Percentiles rank a stretch among this genome's conserved stretches.
Evolutionary conservation across 179 eudicot genomes (phyloP).

Genomic region (Silene noctiflora): DNA sequence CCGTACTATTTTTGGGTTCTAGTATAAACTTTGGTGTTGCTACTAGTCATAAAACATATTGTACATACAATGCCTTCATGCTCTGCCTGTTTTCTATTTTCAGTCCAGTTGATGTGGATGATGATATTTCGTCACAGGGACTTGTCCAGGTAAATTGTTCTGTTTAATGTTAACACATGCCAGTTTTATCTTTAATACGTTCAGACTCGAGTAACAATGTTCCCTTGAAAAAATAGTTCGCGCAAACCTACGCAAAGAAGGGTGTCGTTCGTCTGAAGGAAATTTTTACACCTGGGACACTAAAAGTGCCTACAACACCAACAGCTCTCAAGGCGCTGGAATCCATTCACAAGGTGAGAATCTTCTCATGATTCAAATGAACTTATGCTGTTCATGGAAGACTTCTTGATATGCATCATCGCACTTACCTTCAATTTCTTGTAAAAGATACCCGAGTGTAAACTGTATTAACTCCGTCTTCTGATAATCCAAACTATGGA

Average conservation of each 20-base stretch:
- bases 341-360: constrained; percentile 84
- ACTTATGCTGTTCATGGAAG: not conserved
- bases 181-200: not conserved
- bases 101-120: constrained; percentile 91
- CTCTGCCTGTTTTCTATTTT: constrained; percentile 23
- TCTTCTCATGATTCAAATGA: constrained; percentile 1
- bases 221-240: constrained; percentile 52
- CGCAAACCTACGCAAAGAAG: constrained; percentile 66
- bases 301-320: constrained; percentile 74
- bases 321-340: constrained; percentile 78
- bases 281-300: constrained; percentile 87
- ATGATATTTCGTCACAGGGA: constrained; percentile 88
- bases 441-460: too few species aligned
- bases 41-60: not conserved
- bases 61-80: not conserved
- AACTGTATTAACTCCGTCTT: too few species aligned
- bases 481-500: too few species aligned
- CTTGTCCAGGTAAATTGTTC: constrained; percentile 62
- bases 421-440: too few species aligned
- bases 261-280: constrained; percentile 72
- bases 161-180: not conserved
- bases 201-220: constrained; percentile 3
- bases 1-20: not conserved
- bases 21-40: not conserved
- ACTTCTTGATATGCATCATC: too few species aligned